A percentile compares a stretch with the other conserved stretches of the same genome.
Conservation (phyloP, 371 early-diverging fungal species). For the Rhizopus microsporus region DNA sequence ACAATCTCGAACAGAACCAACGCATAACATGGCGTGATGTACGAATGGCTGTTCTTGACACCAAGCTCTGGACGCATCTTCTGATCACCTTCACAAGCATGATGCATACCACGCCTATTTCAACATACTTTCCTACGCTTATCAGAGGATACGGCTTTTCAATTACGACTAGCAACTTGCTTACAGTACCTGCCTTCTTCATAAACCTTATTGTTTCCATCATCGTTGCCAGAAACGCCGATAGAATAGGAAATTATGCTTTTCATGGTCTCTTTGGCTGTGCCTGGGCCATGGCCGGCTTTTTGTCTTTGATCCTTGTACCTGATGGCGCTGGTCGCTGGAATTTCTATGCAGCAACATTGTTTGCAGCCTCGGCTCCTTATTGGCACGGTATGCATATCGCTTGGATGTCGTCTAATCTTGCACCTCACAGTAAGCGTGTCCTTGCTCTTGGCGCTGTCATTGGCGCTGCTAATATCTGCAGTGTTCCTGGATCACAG, state of each 20-base stretch:
- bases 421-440: conserved; percentile 32
- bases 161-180: conserved; percentile 51
- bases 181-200: conserved; percentile 53
- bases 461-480: conserved; percentile 32
- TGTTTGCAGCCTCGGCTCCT: conserved; percentile 25
- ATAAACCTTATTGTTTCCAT: conserved; percentile 44
- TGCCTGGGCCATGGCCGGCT: conserved; percentile 45
- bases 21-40: conserved; percentile 33
- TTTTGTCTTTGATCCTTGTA: conserved; percentile 39
- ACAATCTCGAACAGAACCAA: conserved; percentile 42
- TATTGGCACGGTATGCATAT: conserved; percentile 54
- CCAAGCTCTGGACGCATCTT: conserved; percentile 51
- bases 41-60: conserved; percentile 36
- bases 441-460: conserved; percentile 27
- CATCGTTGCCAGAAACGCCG: conserved; percentile 43
- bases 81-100: conserved; percentile 43
- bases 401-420: conserved; percentile 34
- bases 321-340: conserved; percentile 41
- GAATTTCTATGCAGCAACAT: conserved; percentile 31
- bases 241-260: conserved; percentile 43
- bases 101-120: conserved; percentile 44
- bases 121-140: conserved; percentile 52
- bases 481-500: conserved; percentile 32
- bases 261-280: conserved; percentile 46
- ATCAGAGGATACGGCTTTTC: conserved; percentile 53